A percentile compares a stretch with the other conserved stretches of the same genome.
Conservation (phyloP, 192 early-diverging fungal species). For the Pilobolus umbonatus region DNA sequence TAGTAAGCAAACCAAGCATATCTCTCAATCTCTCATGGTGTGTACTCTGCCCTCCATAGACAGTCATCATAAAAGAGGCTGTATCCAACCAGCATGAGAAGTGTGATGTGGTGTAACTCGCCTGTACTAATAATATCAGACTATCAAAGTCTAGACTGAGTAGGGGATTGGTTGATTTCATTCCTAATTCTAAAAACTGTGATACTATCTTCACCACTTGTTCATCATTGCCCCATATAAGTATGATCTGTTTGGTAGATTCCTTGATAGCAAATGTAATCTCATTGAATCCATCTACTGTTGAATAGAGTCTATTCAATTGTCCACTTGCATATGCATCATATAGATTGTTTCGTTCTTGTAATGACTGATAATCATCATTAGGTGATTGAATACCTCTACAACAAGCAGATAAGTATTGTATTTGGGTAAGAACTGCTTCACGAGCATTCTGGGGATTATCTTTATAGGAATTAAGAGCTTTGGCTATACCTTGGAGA, state of each 20-base stretch:
- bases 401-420: slow-evolving; percentile 47
- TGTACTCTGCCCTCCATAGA: slow-evolving; percentile 40
- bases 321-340: slow-evolving; percentile 32
- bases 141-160: slow-evolving; percentile 39
- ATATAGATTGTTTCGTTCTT: slow-evolving; percentile 15
- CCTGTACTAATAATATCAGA: slow-evolving; percentile 34
- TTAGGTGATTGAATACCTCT: slow-evolving; percentile 48
- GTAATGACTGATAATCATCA: slow-evolving; percentile 40
- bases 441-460: slow-evolving; percentile 29
- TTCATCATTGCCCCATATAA: slow-evolving; percentile 40
- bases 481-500: slow-evolving; percentile 13
- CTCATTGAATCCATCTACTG: slow-evolving; percentile 25
- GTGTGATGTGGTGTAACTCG: slow-evolving; percentile 30
- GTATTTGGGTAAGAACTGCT: slow-evolving; percentile 37
- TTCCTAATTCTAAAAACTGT: slow-evolving; percentile 43
- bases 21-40: slow-evolving; percentile 29
- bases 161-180: slow-evolving; percentile 40
- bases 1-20: slow-evolving; percentile 25
- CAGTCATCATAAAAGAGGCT: slow-evolving; percentile 39
- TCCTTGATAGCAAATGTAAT: slow-evolving; percentile 39
- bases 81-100: slow-evolving; percentile 50
- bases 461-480: neutral
- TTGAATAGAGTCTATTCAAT: slow-evolving; percentile 12
- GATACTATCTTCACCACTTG: slow-evolving; percentile 41
- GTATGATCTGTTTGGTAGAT: slow-evolving; percentile 31